phyloP scores from a whole-genome alignment of 148 eudicot genomes.

The Persicaria maculosa region DNA sequence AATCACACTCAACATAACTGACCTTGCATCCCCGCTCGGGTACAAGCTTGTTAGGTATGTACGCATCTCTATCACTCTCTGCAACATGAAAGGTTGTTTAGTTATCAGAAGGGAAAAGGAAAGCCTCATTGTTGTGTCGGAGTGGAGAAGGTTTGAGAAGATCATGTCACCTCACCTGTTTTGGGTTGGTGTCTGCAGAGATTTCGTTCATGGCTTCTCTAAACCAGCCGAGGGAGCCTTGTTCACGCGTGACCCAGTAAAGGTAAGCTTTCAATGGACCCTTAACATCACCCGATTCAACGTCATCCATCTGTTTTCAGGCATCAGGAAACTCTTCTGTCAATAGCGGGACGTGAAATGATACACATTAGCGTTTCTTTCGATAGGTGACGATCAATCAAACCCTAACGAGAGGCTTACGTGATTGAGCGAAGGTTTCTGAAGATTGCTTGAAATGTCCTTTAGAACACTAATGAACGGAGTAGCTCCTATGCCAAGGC shows the following conservation, averaged over 20 bases:
- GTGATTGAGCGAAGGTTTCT: slow-evolving; percentile 52
- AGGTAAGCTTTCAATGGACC: slow-evolving; percentile 71
- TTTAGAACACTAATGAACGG: slow-evolving; percentile 90
- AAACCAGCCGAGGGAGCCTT: slow-evolving; percentile 36
- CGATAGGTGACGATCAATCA: background rate
- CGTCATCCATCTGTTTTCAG: background rate
- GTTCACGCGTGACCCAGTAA: slow-evolving; percentile 60
- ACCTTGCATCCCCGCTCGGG: slow-evolving; percentile 32
- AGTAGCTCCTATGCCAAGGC: slow-evolving; percentile 95
- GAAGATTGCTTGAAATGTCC: slow-evolving; percentile 80
- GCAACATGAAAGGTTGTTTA: background rate
- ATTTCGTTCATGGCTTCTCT: slow-evolving; percentile 29
- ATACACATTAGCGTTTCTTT: background rate
- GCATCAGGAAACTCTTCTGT: slow-evolving; percentile 16
- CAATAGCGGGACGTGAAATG: background rate
- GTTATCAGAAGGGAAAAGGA: no score
- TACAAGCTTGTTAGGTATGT: slow-evolving; percentile 30
- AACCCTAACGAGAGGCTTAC: slow-evolving; percentile 39
- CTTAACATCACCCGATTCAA: background rate
- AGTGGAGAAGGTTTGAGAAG: background rate
- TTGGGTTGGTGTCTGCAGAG: slow-evolving; percentile 15
- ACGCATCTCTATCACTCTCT: slow-evolving; percentile 32
- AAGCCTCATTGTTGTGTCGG: background rate
- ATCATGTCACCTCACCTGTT: slow-evolving; percentile 31
- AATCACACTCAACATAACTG: slow-evolving; percentile 22